Percentiles rank a stretch among this genome's conserved stretches.
phyloP scores from a whole-genome alignment of 805 yeast genomes.

The Novakomyces olei region DNA sequence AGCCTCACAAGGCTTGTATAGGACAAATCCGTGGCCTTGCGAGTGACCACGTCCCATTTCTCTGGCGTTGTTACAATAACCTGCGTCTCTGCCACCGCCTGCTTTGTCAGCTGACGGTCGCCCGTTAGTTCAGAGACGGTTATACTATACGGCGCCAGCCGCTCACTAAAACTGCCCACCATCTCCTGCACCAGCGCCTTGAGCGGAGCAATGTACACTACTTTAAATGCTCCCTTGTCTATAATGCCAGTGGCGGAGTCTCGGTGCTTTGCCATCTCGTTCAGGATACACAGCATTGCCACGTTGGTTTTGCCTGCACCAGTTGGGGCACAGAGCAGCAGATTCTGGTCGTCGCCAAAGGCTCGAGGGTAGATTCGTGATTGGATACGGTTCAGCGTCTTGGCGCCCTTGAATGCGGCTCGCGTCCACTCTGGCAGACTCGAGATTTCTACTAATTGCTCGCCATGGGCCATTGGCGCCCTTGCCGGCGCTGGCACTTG shows the following conservation, averaged over 20 bases:
- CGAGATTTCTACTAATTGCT: slow-evolving; percentile 31
- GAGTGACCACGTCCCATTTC: slow-evolving; percentile 88
- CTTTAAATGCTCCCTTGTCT: slow-evolving; percentile 35
- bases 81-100: slow-evolving; percentile 59
- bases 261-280: slow-evolving; percentile 4
- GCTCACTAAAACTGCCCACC: slow-evolving; percentile 58
- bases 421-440: slow-evolving; percentile 68
- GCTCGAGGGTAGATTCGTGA: slow-evolving; percentile 66
- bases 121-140: slow-evolving; percentile 77
- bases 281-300: slow-evolving; percentile 63
- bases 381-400: slow-evolving; percentile 61
- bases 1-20: slow-evolving; percentile 43
- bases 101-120: slow-evolving; percentile 54
- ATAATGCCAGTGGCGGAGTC: slow-evolving; percentile 25
- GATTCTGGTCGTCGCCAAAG: slow-evolving; percentile 43
- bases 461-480: slow-evolving; percentile 16
- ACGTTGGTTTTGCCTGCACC: slow-evolving; percentile 98
- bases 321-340: slow-evolving; percentile 87
- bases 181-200: slow-evolving; percentile 93
- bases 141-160: slow-evolving; percentile 41
- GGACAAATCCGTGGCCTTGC: slow-evolving; percentile 50
- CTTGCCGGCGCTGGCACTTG: slow-evolving; percentile 71
- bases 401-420: slow-evolving; percentile 44
- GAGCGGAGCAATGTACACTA: slow-evolving; percentile 78
- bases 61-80: slow-evolving; percentile 85